A percentile compares a stretch with the other conserved stretches of the same genome.
phyloP scores from a whole-genome alignment of 106 monocot genomes.

The Amphibolis antarctica region DNA sequence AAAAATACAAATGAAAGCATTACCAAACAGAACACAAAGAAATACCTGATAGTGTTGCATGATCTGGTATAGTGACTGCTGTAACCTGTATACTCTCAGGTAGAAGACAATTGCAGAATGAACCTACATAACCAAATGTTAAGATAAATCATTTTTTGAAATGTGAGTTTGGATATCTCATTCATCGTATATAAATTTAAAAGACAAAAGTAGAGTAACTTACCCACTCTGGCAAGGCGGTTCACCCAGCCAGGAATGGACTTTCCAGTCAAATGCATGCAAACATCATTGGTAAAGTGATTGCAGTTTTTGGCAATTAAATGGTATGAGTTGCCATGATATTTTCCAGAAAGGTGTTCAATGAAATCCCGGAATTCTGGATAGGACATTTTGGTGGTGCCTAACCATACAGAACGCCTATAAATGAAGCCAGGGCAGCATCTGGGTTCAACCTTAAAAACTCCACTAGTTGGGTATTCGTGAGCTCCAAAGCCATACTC shows the following conservation, averaged over 20 bases:
- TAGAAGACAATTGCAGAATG: conserved; percentile 68
- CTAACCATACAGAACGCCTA: conserved; percentile 17
- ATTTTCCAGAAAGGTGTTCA: conserved; percentile 10
- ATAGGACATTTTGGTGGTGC: conserved; percentile 7
- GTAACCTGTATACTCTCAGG: conserved; percentile 65
- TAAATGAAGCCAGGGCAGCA: conserved; percentile 19
- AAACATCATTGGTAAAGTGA: conserved; percentile 26
- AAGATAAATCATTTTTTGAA: too few species aligned
- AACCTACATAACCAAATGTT: conserved; percentile 35
- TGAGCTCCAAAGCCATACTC: conserved; percentile 21
- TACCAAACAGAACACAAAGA: not conserved
- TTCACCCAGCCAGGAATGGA: conserved; percentile 28
- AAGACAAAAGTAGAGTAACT: not conserved
- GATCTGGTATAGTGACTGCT: conserved; percentile 45
- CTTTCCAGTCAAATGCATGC: conserved; percentile 15
- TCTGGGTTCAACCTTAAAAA: conserved; percentile 19
- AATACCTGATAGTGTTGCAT: conserved; percentile 43
- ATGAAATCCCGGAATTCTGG: conserved; percentile 8
- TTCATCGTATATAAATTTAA: not conserved
- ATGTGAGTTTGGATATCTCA: too few species aligned
- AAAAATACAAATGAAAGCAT: not conserved
- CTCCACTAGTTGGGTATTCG: conserved; percentile 15
- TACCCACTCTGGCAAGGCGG: conserved; percentile 22
- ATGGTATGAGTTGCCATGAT: conserved; percentile 18
- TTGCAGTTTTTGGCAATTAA: conserved; percentile 27